Evolutionary conservation across 805 yeast genomes (phyloP).

Genomic region (Wickerhamomyces canadensis): DNA sequence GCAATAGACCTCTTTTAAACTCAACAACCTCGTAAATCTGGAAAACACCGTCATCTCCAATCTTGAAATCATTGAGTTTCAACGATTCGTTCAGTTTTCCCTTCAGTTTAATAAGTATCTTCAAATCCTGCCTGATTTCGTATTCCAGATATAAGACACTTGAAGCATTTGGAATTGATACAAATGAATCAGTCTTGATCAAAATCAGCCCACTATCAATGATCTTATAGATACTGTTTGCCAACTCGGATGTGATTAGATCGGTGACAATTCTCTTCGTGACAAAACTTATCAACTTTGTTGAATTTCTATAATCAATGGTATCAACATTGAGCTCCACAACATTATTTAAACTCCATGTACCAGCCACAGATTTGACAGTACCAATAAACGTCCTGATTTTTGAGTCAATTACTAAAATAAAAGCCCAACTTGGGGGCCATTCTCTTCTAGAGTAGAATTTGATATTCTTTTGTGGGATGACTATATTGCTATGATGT

Average conservation of each 20-base stretch:
- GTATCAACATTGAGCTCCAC: constrained; percentile 10
- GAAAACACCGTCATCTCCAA: constrained; percentile 16
- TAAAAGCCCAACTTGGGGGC: constrained; percentile 35
- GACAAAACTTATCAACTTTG: background rate
- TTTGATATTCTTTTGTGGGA: constrained; percentile 22
- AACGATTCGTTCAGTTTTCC: constrained; percentile 25
- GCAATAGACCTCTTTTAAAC: constrained; percentile 10
- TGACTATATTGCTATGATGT: background rate
- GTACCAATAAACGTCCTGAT: constrained; percentile 31
- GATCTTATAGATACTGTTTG: constrained; percentile 1
- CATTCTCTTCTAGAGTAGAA: constrained; percentile 30
- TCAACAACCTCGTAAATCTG: constrained; percentile 16
- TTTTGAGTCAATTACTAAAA: constrained; percentile 25
- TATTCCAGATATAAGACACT: constrained; percentile 27
- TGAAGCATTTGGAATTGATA: constrained; percentile 31
- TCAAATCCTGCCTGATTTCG: constrained; percentile 4
- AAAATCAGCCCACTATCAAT: constrained; percentile 16
- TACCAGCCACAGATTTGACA: constrained; percentile 18
- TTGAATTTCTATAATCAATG: constrained; percentile 18
- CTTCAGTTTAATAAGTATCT: constrained; percentile 19
- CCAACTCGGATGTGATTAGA: constrained; percentile 1
- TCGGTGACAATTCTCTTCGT: constrained; percentile 1
- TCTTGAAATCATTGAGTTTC: constrained; percentile 15
- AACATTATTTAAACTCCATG: constrained; percentile 14
- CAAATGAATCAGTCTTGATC: constrained; percentile 31